Percentiles rank a stretch among this genome's conserved stretches.
Conservation (phyloP, 208 protist species). For the Entamoeba invadens region DNA sequence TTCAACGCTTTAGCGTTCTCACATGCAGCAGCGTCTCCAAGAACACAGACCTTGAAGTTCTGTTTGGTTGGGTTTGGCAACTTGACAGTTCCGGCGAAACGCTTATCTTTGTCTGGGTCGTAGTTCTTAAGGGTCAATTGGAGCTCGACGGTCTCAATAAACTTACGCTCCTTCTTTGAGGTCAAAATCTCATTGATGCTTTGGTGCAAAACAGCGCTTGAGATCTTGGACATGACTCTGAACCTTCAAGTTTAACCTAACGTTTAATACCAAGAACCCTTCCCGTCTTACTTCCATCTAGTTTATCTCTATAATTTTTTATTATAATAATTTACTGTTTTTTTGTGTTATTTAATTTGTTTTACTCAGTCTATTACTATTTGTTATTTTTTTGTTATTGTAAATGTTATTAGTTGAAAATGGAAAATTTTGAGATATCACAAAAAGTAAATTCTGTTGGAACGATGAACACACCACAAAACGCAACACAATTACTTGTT, state of each 20-base stretch:
- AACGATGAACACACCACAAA: not conserved
- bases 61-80: constrained; percentile 71
- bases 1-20: constrained; percentile 71
- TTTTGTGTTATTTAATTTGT: no score
- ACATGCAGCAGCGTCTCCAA: constrained; percentile 79
- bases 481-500: not conserved
- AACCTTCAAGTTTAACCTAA: no score
- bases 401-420: no score
- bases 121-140: constrained; percentile 98
- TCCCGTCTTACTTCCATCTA: no score
- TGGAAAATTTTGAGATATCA: no score
- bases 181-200: not conserved
- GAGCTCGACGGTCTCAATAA: constrained; percentile 92
- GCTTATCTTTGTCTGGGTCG: constrained; percentile 91
- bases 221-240: not conserved
- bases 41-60: constrained; percentile 74
- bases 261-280: no score
- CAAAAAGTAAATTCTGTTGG: no score
- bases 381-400: no score
- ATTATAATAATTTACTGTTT: no score
- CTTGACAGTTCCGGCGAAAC: constrained; percentile 82
- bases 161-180: constrained; percentile 59
- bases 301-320: no score
- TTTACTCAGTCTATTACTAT: no score
- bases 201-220: not conserved